Conservation (phyloP, 202 grass and related monocot species). For the Digitaria exilis region DNA sequence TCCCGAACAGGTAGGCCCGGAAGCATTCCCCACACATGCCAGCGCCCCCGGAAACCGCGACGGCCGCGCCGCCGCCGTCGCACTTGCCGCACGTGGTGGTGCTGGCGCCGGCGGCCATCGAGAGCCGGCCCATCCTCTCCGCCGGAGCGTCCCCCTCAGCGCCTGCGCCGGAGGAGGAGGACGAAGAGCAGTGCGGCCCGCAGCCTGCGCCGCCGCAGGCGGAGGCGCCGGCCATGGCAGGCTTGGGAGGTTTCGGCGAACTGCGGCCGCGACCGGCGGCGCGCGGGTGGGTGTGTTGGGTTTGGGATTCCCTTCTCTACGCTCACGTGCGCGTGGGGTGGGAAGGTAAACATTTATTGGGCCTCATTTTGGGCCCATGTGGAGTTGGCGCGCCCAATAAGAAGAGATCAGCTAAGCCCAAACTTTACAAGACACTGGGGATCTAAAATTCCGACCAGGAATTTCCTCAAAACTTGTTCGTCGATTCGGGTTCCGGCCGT, state of each 20-base stretch:
- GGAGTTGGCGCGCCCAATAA: background rate
- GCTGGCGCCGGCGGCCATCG: constrained; percentile 14
- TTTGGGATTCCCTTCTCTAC: background rate
- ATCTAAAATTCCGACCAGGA: background rate
- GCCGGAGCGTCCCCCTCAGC: constrained; percentile 6
- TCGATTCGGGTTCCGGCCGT: too few species aligned
- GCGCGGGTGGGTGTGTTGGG: background rate
- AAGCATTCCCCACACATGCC: constrained; percentile 70
- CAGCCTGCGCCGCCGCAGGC: constrained; percentile 59
- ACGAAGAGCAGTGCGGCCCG: constrained; percentile 53
- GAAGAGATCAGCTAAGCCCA: too few species aligned
- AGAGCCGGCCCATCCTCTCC: constrained; percentile 38
- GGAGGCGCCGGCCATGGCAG: constrained; percentile 54
- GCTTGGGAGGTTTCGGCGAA: constrained; percentile 1
- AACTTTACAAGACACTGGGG: too few species aligned
- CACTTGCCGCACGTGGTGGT: constrained; percentile 70
- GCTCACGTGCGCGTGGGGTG: background rate
- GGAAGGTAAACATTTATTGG: background rate
- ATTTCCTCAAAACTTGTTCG: background rate
- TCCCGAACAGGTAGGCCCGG: constrained; percentile 65
- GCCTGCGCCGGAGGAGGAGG: constrained; percentile 5
- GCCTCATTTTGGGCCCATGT: background rate
- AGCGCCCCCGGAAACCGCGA: constrained; percentile 45
- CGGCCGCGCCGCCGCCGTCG: constrained; percentile 44
- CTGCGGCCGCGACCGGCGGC: background rate